phyloP scores from a whole-genome alignment of 805 yeast genomes.

The Scheffersomyces coipomensis region DNA sequence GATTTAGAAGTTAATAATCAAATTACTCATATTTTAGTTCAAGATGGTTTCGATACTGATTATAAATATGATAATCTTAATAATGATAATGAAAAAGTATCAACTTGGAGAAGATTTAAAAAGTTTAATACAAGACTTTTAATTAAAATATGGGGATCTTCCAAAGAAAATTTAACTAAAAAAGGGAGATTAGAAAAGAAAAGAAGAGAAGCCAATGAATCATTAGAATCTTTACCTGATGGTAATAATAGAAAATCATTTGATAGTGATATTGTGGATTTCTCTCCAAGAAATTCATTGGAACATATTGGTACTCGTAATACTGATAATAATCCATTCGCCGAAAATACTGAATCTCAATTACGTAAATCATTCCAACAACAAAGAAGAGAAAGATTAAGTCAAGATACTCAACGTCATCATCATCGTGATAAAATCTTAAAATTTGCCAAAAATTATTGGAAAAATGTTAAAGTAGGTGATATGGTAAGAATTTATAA shows the following conservation, averaged over 20 bases:
- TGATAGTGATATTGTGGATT: constrained; percentile 23
- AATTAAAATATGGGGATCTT: constrained; percentile 22
- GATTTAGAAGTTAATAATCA: constrained; percentile 80
- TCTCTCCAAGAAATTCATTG: constrained; percentile 13
- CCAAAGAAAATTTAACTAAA: constrained; percentile 29
- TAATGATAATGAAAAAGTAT: constrained; percentile 60
- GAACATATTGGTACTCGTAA: constrained; percentile 1
- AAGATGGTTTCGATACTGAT: constrained; percentile 19
- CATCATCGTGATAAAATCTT: constrained; percentile 17
- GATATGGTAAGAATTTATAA: constrained; percentile 65
- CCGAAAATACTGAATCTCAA: constrained; percentile 2
- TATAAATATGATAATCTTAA: constrained; percentile 49
- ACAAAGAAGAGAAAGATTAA: constrained; percentile 7
- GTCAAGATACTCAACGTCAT: constrained; percentile 2
- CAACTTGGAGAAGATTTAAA: constrained; percentile 69
- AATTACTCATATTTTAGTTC: constrained; percentile 58
- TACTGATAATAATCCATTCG: constrained; percentile 8
- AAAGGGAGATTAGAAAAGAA: constrained; percentile 33
- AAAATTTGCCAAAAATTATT: constrained; percentile 35
- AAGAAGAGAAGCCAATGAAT: constrained; percentile 12
- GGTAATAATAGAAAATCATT: constrained; percentile 24
- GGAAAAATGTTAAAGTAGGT: constrained; percentile 79
- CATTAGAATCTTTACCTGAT: constrained; percentile 4
- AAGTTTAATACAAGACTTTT: constrained; percentile 42
- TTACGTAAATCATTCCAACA: constrained; percentile 16